Conservation (phyloP, 2,329 filamentous ascomycete genomes). For the Pseudopithomyces maydicus region DNA sequence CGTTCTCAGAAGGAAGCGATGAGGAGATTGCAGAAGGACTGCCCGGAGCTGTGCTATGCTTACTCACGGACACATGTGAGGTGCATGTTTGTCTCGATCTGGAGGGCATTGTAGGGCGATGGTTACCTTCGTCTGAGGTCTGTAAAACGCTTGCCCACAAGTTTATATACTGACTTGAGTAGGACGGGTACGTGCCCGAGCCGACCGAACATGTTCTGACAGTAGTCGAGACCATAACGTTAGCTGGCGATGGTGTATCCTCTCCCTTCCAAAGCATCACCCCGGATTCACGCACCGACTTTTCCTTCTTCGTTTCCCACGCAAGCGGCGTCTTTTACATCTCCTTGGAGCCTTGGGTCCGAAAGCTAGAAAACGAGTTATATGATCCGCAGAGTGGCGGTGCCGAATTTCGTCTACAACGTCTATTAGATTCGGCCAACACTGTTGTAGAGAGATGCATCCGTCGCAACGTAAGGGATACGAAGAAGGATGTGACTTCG, state of each 20-base stretch:
- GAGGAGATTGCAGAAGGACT: constrained; percentile 56
- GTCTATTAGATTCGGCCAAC: constrained; percentile 58
- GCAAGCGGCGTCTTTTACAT: constrained; percentile 59
- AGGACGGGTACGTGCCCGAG: constrained; percentile 23
- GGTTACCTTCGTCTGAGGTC: constrained; percentile 58
- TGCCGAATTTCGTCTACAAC: constrained; percentile 60
- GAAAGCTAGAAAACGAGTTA: constrained; percentile 62
- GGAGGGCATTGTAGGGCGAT: constrained; percentile 66
- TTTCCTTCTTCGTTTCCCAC: constrained; percentile 64
- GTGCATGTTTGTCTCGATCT: constrained; percentile 66
- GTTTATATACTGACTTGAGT: constrained; percentile 17
- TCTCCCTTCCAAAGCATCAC: constrained; percentile 61
- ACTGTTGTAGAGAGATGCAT: constrained; percentile 57
- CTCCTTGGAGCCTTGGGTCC: constrained; percentile 62
- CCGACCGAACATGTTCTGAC: constrained; percentile 33
- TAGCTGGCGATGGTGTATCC: constrained; percentile 24
- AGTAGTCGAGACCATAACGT: constrained; percentile 50
- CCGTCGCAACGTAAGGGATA: constrained; percentile 31
- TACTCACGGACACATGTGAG: constrained; percentile 60
- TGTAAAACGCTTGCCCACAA: not conserved
- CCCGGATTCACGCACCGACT: constrained; percentile 59
- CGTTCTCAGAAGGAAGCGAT: constrained; percentile 57
- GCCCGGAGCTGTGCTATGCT: constrained; percentile 62
- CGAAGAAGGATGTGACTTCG: constrained; percentile 47
- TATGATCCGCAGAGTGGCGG: constrained; percentile 57